A percentile compares a stretch with the other conserved stretches of the same genome.
phyloP scores from a whole-genome alignment of 768 basidiomycete species.

The Steccherinum ochraceum region DNA sequence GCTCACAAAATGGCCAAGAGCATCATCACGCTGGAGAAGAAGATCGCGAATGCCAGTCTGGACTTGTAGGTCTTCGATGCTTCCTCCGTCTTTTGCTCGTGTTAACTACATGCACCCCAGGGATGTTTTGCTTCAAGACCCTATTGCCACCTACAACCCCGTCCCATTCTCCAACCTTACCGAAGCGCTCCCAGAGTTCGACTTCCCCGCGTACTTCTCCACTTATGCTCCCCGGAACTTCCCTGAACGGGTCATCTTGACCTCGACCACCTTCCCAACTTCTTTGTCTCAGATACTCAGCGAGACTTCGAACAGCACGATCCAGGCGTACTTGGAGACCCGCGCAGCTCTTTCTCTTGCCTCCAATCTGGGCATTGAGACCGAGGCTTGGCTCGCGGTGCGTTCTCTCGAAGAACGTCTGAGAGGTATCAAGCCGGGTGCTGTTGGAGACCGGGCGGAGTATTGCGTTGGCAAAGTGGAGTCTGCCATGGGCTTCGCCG shows the following conservation, averaged over 20 bases:
- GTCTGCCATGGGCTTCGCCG: slow-evolving; percentile 75
- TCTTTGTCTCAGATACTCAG: slow-evolving; percentile 66
- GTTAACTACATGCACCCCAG: slow-evolving; percentile 24
- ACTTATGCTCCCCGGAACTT: slow-evolving; percentile 74
- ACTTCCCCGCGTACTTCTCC: slow-evolving; percentile 83
- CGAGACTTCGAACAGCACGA: slow-evolving; percentile 55
- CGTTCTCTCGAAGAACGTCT: slow-evolving; percentile 66
- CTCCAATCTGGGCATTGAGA: slow-evolving; percentile 64
- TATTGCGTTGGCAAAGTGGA: slow-evolving; percentile 76
- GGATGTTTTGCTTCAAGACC: slow-evolving; percentile 70
- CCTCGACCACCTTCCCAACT: slow-evolving; percentile 69
- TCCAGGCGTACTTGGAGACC: slow-evolving; percentile 86
- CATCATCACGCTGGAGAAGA: slow-evolving; percentile 73
- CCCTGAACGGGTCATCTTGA: slow-evolving; percentile 73
- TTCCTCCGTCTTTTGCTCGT: not conserved
- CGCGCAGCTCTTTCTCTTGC: slow-evolving; percentile 66
- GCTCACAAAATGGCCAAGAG: slow-evolving; percentile 60
- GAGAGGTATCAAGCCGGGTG: slow-evolving; percentile 82
- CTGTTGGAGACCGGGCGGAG: slow-evolving; percentile 75
- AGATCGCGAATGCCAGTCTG: slow-evolving; percentile 71
- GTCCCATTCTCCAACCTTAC: slow-evolving; percentile 63
- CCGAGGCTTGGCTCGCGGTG: slow-evolving; percentile 74
- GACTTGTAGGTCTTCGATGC: slow-evolving; percentile 51
- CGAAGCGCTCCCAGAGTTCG: slow-evolving; percentile 62
- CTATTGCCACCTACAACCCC: slow-evolving; percentile 86